Evolutionary conservation across 805 yeast genomes (phyloP).

Genomic region (Pichia kluyveri): DNA sequence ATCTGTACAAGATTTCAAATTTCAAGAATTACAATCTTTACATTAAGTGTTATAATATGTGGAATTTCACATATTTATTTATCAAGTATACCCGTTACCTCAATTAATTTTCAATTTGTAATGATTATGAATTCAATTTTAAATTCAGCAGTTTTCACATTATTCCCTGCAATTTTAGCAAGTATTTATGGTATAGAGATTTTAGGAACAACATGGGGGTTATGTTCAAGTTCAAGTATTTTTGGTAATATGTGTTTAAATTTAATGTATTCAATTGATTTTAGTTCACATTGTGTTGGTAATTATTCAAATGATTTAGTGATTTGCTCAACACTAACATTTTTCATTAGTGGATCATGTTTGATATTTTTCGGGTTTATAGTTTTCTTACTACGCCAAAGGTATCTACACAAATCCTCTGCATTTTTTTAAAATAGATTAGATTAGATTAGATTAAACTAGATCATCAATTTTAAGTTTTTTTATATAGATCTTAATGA

Average conservation of each 20-base stretch:
- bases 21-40: constrained; percentile 22
- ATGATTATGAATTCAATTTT: constrained; percentile 22
- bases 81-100: constrained; percentile 17
- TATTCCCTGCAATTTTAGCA: constrained; percentile 78
- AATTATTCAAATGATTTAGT: constrained; percentile 11
- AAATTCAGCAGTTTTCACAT: constrained; percentile 77
- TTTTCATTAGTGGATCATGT: constrained; percentile 21
- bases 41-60: constrained; percentile 18
- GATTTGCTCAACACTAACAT: constrained; percentile 27
- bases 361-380: constrained; percentile 18
- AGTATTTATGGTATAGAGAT: constrained; percentile 81
- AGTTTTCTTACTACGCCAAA: constrained; percentile 15
- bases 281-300: constrained; percentile 34
- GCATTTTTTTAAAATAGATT: constrained; percentile 16
- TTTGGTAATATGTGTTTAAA: constrained; percentile 31
- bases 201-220: constrained; percentile 90
- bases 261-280: constrained; percentile 64
- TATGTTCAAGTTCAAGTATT: constrained; percentile 72
- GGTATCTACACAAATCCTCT: constrained; percentile 18
- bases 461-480: too few species aligned
- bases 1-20: constrained; percentile 25
- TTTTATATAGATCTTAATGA: too few species aligned
- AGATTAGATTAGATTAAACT: too few species aligned
- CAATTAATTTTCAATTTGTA: constrained; percentile 16
- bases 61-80: constrained; percentile 23